A percentile compares a stretch with the other conserved stretches of the same genome.
These are phyloP conservation scores for Trichosanthes cucumerina DNA, from an alignment of 306 rosid genomes.

Conservation along the genomic window DNA sequence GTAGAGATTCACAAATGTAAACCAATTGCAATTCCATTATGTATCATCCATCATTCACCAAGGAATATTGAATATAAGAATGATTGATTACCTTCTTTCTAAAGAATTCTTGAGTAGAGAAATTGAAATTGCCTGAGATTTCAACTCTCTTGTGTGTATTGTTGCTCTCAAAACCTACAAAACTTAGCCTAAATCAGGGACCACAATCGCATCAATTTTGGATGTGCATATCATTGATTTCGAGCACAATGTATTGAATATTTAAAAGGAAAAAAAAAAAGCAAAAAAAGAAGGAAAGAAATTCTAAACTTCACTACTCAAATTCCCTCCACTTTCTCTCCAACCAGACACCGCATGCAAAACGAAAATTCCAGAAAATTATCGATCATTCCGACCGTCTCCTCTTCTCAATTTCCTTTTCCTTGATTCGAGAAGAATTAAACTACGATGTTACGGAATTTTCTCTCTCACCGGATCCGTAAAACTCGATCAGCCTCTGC, in stretches of 20 bases:
- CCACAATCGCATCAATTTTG: neutral
- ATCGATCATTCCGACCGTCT: slow-evolving; percentile 2
- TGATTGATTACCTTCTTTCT: neutral
- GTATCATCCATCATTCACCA: neutral
- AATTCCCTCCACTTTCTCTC: slow-evolving; percentile 26
- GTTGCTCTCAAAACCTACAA: neutral
- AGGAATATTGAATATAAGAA: neutral
- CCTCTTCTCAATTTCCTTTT: neutral
- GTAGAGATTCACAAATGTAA: neutral
- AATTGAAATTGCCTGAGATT: neutral
- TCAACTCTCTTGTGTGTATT: neutral
- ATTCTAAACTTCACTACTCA: slow-evolving; percentile 18
- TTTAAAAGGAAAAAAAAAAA: neutral
- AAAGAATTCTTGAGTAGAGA: neutral
- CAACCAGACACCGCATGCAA: slow-evolving; percentile 29
- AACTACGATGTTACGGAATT: slow-evolving; percentile 19
- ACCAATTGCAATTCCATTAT: neutral
- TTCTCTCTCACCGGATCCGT: slow-evolving; percentile 42
- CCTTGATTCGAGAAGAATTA: slow-evolving; percentile 11
- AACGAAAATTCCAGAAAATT: slow-evolving; percentile 20
- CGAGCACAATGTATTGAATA: too few species aligned
- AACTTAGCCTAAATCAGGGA: neutral
- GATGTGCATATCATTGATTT: neutral
- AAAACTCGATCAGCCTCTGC: slow-evolving; percentile 59
- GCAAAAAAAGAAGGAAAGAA: neutral